Percentiles rank a stretch among this genome's conserved stretches.
Conservation (phyloP, 768 basidiomycete species). For the Omphalotus guepiniiformis region DNA sequence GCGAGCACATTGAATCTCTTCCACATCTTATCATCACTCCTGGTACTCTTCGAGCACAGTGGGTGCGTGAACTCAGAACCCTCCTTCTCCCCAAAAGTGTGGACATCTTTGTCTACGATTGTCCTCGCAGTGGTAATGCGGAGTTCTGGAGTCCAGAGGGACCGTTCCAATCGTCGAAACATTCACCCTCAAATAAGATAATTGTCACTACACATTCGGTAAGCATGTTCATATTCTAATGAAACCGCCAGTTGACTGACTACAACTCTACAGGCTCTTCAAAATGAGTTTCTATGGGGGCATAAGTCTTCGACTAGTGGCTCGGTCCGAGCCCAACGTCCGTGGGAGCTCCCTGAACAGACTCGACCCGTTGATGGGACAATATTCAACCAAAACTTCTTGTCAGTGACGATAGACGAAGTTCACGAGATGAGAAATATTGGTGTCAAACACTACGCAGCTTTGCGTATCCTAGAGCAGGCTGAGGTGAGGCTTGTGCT, state of each 20-base stretch:
- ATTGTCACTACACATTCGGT: conserved; percentile 11
- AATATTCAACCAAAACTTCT: conserved; percentile 16
- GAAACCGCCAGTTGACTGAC: not conserved
- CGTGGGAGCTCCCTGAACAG: conserved; percentile 16
- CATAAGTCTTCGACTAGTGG: not conserved
- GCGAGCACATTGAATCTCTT: too few relatives aligned
- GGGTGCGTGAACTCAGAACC: conserved; percentile 9
- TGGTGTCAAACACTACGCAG: conserved; percentile 11
- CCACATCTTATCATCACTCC: too few relatives aligned
- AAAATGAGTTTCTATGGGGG: conserved; percentile 8
- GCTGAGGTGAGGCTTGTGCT: conserved; percentile 8
- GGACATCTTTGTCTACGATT: conserved; percentile 9
- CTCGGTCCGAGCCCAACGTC: conserved; percentile 1
- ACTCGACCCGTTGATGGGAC: not conserved
- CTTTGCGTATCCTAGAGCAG: conserved; percentile 12
- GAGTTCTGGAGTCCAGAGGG: conserved; percentile 10
- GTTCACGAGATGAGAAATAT: conserved; percentile 20
- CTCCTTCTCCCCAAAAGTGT: conserved; percentile 4
- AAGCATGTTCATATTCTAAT: not conserved
- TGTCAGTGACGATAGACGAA: conserved; percentile 18
- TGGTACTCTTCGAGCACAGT: conserved; percentile 7
- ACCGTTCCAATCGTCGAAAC: conserved; percentile 4
- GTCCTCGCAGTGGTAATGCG: not conserved
- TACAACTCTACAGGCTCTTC: conserved; percentile 14
- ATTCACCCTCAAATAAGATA: conserved; percentile 2